Evolutionary conservation across 139 green algal species (phyloP).

Genomic region (Chlorella sorokiniana): DNA sequence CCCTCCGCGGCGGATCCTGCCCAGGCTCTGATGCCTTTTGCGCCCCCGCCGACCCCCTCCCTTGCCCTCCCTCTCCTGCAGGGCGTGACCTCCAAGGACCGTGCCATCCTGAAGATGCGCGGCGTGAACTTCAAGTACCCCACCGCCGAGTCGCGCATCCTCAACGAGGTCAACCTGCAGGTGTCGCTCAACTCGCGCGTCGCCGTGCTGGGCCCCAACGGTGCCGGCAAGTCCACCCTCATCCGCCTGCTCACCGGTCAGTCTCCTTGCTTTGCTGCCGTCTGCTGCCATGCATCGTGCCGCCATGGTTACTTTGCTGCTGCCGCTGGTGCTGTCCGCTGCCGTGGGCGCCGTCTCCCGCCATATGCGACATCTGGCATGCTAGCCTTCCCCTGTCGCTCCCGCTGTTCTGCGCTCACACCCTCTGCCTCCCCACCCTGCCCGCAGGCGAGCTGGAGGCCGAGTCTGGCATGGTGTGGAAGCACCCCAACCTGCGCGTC

Average conservation of each 20-base stretch:
- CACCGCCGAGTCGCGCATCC: conserved; percentile 59
- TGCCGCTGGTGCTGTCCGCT: too few species aligned
- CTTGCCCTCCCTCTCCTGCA: neutral
- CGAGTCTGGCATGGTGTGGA: conserved; percentile 61
- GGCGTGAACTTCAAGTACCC: conserved; percentile 87
- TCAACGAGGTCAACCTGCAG: conserved; percentile 65
- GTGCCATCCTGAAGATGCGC: conserved; percentile 92
- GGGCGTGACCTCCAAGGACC: conserved; percentile 94
- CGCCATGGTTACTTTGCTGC: too few species aligned
- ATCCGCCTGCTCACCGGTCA: conserved; percentile 65
- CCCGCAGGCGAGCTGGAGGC: conserved; percentile 61
- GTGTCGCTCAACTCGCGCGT: conserved; percentile 61
- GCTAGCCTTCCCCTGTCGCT: conserved; percentile 47
- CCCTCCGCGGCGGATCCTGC: too few species aligned
- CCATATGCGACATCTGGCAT: too few species aligned
- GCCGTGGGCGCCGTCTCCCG: too few species aligned
- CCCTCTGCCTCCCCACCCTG: conserved; percentile 82
- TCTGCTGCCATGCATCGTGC: too few species aligned
- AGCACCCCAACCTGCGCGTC: conserved; percentile 71
- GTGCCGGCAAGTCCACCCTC: conserved; percentile 76
- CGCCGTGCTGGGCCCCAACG: conserved; percentile 64
- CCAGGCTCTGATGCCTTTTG: neutral
- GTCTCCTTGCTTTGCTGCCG: neutral
- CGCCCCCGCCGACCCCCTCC: neutral
- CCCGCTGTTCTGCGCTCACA: neutral